phyloP scores from a whole-genome alignment of 2,329 filamentous ascomycete genomes.

The Ceratocystis cacaofunesta region DNA sequence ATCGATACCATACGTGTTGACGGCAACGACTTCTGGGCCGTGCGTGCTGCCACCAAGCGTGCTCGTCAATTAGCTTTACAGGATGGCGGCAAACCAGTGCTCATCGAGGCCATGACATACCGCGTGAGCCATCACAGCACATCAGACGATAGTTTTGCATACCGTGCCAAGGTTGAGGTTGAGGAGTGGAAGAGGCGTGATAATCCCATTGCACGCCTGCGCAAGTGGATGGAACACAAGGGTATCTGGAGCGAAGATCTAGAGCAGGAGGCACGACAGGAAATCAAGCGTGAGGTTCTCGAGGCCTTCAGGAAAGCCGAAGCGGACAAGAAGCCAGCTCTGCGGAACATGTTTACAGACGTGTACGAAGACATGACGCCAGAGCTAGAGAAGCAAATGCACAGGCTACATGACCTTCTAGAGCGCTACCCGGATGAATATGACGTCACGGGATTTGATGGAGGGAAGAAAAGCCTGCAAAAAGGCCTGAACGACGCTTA shows the following conservation, averaged over 20 bases:
- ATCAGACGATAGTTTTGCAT: slow-evolving; percentile 91
- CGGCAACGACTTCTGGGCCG: slow-evolving; percentile 87
- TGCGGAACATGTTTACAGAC: slow-evolving; percentile 66
- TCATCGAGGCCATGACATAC: slow-evolving; percentile 95
- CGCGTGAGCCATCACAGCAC: slow-evolving; percentile 97
- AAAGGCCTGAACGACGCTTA: background rate
- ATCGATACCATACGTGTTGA: slow-evolving; percentile 86
- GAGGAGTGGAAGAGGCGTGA: slow-evolving; percentile 88
- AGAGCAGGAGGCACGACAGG: slow-evolving; percentile 57
- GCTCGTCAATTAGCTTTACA: slow-evolving; percentile 66
- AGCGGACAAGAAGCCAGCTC: slow-evolving; percentile 61
- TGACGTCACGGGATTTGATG: slow-evolving; percentile 62
- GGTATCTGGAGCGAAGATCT: slow-evolving; percentile 72
- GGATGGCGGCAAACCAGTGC: slow-evolving; percentile 64
- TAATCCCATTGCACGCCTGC: slow-evolving; percentile 69
- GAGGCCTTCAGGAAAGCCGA: slow-evolving; percentile 75
- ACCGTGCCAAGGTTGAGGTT: slow-evolving; percentile 83
- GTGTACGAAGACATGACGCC: slow-evolving; percentile 79
- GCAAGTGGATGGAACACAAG: slow-evolving; percentile 80
- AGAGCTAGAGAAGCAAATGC: slow-evolving; percentile 57
- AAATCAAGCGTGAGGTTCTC: slow-evolving; percentile 58
- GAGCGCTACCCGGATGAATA: slow-evolving; percentile 87
- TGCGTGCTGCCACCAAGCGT: slow-evolving; percentile 61
- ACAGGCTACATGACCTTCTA: slow-evolving; percentile 58
- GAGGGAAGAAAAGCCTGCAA: slow-evolving; percentile 39